A percentile compares a stretch with the other conserved stretches of the same genome.
phyloP scores from a whole-genome alignment of 2,329 filamentous ascomycete species.

The Fusarium globosum region DNA sequence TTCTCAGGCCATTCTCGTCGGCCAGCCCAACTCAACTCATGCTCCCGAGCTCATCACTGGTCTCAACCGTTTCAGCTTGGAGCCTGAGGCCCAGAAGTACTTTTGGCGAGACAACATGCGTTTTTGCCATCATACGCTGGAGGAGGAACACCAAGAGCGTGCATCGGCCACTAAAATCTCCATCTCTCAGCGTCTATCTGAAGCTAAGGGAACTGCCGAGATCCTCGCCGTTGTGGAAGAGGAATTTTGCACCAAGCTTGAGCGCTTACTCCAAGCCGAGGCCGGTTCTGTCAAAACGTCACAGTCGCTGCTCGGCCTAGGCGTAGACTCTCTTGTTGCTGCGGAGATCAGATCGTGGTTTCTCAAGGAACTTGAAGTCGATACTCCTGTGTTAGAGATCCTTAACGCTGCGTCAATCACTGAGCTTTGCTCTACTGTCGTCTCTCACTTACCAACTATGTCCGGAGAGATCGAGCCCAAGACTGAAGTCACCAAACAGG shows the following conservation, averaged over 20 bases:
- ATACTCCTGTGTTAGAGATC: slow-evolving; percentile 59
- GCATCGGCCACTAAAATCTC: background rate
- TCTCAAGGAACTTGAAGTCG: slow-evolving; percentile 53
- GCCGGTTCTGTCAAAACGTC: background rate
- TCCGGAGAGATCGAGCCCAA: background rate
- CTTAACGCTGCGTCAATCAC: slow-evolving; percentile 19
- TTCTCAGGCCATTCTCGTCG: background rate
- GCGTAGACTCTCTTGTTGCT: slow-evolving; percentile 48
- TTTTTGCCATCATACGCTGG: background rate
- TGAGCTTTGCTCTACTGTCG: slow-evolving; percentile 2
- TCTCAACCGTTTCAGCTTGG: background rate
- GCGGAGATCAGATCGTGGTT: slow-evolving; percentile 62
- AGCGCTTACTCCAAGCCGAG: background rate
- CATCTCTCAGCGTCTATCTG: background rate
- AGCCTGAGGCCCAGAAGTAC: background rate
- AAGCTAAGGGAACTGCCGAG: background rate
- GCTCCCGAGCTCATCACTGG: background rate
- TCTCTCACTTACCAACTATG: slow-evolving; percentile 5
- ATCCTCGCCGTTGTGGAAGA: background rate
- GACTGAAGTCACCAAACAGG: slow-evolving; percentile 3
- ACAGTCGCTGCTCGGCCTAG: slow-evolving; percentile 32
- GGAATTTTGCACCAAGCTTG: slow-evolving; percentile 5
- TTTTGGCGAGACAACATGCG: slow-evolving; percentile 10
- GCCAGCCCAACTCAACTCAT: background rate
- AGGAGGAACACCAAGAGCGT: background rate